Conservation (phyloP, 2,329 filamentous ascomycete genomes). For the Pezicula neosporulosa region DNA sequence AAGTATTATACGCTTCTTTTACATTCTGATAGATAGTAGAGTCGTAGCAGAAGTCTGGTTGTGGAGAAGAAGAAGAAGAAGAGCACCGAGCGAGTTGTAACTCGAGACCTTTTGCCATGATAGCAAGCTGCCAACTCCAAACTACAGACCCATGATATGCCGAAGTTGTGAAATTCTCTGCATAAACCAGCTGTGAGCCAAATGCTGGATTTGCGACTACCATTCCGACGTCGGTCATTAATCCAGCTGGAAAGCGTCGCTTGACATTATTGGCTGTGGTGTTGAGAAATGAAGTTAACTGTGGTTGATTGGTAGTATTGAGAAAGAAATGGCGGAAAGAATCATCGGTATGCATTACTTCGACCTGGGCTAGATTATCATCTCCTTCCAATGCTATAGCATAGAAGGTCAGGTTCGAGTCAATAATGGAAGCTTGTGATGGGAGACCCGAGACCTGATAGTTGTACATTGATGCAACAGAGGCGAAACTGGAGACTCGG, state of each 20-base stretch:
- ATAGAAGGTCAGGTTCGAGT: slow-evolving; percentile 47
- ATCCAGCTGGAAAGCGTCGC: slow-evolving; percentile 53
- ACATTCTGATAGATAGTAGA: slow-evolving; percentile 39
- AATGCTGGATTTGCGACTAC: slow-evolving; percentile 61
- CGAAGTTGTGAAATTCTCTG: slow-evolving; percentile 49
- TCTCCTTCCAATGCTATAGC: slow-evolving; percentile 53
- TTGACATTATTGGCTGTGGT: slow-evolving; percentile 55
- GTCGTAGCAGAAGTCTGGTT: slow-evolving; percentile 49
- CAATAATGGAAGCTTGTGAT: slow-evolving; percentile 37
- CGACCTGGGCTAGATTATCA: slow-evolving; percentile 44
- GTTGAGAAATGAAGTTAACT: slow-evolving; percentile 53
- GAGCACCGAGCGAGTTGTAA: slow-evolving; percentile 52
- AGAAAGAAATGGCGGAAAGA: slow-evolving; percentile 61
- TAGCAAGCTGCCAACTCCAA: slow-evolving; percentile 62
- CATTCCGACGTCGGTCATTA: slow-evolving; percentile 52
- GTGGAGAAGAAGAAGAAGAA: not conserved
- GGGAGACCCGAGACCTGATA: slow-evolving; percentile 40
- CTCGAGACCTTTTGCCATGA: slow-evolving; percentile 60
- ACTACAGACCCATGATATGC: slow-evolving; percentile 63
- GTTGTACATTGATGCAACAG: slow-evolving; percentile 11
- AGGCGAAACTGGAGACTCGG: slow-evolving; percentile 46
- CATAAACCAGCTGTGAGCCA: slow-evolving; percentile 42
- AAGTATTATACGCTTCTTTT: slow-evolving; percentile 49
- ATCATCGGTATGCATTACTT: slow-evolving; percentile 61
- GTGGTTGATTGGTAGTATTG: slow-evolving; percentile 53